phyloP scores from a whole-genome alignment of 208 protist species.

The Balamuthia mandrillaris region DNA sequence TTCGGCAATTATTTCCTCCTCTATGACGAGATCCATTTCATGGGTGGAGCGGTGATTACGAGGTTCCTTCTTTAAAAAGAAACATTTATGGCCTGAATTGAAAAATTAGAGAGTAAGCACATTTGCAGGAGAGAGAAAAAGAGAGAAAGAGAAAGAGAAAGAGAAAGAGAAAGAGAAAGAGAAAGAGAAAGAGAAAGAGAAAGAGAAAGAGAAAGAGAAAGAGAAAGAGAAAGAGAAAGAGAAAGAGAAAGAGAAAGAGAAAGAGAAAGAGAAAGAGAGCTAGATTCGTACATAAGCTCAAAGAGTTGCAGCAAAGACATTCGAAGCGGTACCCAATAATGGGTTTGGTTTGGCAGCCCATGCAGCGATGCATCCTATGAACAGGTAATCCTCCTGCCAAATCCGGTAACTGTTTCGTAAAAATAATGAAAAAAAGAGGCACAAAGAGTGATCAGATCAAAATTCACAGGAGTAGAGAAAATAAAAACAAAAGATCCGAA shows the following conservation, averaged over 20 bases:
- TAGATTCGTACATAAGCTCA: neutral
- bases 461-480: neutral
- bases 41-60: constrained; percentile 22
- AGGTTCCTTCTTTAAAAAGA: constrained; percentile 38
- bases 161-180: constrained; percentile 10
- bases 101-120: neutral
- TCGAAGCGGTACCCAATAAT: constrained; percentile 34
- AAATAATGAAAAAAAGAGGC: neutral
- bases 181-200: neutral
- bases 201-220: neutral
- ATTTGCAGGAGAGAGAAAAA: neutral
- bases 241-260: neutral
- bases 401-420: neutral
- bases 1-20: neutral
- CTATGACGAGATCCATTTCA: constrained; percentile 35
- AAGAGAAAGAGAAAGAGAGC: neutral
- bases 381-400: constrained; percentile 1
- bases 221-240: neutral
- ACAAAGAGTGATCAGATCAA: neutral
- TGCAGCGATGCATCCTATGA: constrained; percentile 12
- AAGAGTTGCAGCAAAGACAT: constrained; percentile 3
- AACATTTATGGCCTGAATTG: constrained; percentile 38
- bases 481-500: neutral
- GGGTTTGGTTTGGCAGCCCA: constrained; percentile 15
- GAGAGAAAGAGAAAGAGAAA: neutral